Conservation (phyloP, 768 basidiomycete genomes). For the Termitomyces titanicus region DNA sequence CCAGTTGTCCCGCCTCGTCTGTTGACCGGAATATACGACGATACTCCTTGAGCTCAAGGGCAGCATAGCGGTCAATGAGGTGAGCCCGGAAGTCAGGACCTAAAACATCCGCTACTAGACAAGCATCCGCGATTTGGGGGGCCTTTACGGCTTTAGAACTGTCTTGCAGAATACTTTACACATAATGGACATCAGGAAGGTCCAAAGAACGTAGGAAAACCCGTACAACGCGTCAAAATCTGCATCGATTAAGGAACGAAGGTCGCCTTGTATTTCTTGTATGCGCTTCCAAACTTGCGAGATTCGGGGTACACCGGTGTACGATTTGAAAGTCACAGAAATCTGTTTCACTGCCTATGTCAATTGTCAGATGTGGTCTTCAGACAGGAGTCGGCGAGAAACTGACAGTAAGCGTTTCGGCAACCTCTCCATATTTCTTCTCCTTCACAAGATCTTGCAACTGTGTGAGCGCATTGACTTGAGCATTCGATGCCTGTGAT, state of each 20-base stretch:
- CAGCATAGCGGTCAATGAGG: conserved; percentile 85
- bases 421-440: conserved; percentile 78
- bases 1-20: conserved; percentile 94
- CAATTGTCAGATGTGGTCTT: conserved; percentile 3
- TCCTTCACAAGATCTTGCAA: conserved; percentile 76
- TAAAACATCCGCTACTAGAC: conserved; percentile 84
- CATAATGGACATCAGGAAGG: not conserved
- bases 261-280: conserved; percentile 76
- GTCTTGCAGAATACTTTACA: conserved; percentile 52
- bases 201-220: not conserved
- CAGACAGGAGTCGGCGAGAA: not conserved
- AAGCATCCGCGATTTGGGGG: conserved; percentile 72
- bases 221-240: conserved; percentile 93
- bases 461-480: conserved; percentile 81
- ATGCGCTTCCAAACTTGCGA: conserved; percentile 75
- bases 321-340: conserved; percentile 74
- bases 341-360: conserved; percentile 85
- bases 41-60: conserved; percentile 91
- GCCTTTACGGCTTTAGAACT: conserved; percentile 62
- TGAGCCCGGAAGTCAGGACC: conserved; percentile 79
- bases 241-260: conserved; percentile 76
- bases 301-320: conserved; percentile 72
- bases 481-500: not conserved
- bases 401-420: conserved; percentile 71
- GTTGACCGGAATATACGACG: conserved; percentile 90